phyloP scores from a whole-genome alignment of 805 yeast genomes.

The Hanseniaspora occidentalis region DNA sequence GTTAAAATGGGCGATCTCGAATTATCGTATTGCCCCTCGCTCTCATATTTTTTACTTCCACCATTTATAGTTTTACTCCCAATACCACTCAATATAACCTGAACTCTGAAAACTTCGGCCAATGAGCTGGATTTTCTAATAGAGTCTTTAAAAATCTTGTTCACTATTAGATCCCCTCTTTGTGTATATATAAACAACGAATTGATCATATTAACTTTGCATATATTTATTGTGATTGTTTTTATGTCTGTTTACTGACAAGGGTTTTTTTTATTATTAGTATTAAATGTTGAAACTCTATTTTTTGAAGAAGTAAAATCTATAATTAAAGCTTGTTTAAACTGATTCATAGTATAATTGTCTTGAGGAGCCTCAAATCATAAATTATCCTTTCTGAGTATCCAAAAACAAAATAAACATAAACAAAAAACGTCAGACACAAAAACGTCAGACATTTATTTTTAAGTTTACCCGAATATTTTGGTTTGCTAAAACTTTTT shows the following conservation, averaged over 20 bases:
- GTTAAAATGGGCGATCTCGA: conserved; percentile 65
- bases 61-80: conserved; percentile 20
- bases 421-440: too few relatives aligned
- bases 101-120: conserved; percentile 83
- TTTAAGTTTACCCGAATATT: too few relatives aligned
- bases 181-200: conserved; percentile 69
- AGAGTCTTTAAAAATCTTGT: conserved; percentile 62
- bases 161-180: conserved; percentile 74
- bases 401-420: too few relatives aligned
- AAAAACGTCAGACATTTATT: too few relatives aligned
- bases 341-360: too few relatives aligned
- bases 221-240: neutral
- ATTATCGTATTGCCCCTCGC: conserved; percentile 10
- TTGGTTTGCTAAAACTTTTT: too few relatives aligned
- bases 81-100: conserved; percentile 52
- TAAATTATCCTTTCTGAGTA: too few relatives aligned
- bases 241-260: neutral
- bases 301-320: too few relatives aligned
- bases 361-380: too few relatives aligned
- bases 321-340: too few relatives aligned
- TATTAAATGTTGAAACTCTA: too few relatives aligned
- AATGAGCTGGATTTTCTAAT: conserved; percentile 50
- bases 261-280: too few relatives aligned
- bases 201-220: conserved; percentile 47
- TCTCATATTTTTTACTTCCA: conserved; percentile 17